These are phyloP conservation scores for Plectosphaerella sp. DNA, from an alignment of 2,329 filamentous ascomycete species.

Conservation along the genomic window DNA sequence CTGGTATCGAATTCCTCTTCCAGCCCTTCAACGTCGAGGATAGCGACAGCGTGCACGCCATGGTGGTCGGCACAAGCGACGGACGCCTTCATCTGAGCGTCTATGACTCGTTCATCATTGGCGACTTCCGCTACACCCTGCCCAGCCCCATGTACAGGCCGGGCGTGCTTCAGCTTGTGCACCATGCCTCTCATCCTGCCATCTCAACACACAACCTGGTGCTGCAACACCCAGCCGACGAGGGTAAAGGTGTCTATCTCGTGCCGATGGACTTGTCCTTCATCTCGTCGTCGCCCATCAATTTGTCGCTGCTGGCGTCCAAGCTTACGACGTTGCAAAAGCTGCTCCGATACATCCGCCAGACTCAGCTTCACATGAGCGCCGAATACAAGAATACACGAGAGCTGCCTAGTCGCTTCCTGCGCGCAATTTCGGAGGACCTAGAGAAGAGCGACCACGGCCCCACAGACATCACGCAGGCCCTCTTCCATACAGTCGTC, in stretches of 20 bases:
- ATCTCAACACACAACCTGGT: conserved; percentile 75
- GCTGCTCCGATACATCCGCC: conserved; percentile 76
- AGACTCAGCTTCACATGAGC: conserved; percentile 73
- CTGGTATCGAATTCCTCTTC: conserved; percentile 67
- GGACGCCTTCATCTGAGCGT: conserved; percentile 74
- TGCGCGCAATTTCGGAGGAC: conserved; percentile 72
- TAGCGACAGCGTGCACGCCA: conserved; percentile 72
- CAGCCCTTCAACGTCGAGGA: conserved; percentile 57
- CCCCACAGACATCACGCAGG: conserved; percentile 60
- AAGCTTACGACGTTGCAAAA: conserved; percentile 88
- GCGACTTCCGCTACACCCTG: conserved; percentile 52
- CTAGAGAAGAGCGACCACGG: conserved; percentile 58
- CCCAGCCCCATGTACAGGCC: conserved; percentile 18
- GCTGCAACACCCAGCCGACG: conserved; percentile 39
- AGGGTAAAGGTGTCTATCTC: conserved; percentile 47
- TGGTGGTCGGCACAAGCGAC: conserved; percentile 68
- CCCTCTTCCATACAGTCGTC: conserved; percentile 77
- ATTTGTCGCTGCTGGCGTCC: conserved; percentile 77
- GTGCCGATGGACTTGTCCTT: conserved; percentile 81
- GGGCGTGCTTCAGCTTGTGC: conserved; percentile 35
- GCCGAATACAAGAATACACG: conserved; percentile 80
- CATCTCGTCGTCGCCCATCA: conserved; percentile 70
- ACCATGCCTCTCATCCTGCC: conserved; percentile 68
- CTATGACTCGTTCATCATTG: conserved; percentile 80
- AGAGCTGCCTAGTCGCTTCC: conserved; percentile 73